phyloP scores from a whole-genome alignment of 768 basidiomycete species.

The Podaxis sp. region DNA sequence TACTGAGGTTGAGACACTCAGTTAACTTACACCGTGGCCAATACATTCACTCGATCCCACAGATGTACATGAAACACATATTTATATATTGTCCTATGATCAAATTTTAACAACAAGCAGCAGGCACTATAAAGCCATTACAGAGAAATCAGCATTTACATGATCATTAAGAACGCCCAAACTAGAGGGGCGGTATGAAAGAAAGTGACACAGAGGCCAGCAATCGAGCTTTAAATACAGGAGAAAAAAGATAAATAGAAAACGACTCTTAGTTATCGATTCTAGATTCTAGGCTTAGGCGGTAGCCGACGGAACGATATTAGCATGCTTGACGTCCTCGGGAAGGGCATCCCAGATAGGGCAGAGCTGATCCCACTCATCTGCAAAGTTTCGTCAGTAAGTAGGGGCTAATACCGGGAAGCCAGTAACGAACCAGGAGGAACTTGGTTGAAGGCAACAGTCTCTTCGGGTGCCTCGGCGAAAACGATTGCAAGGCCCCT shows the following conservation, averaged over 20 bases:
- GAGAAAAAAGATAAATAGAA: neutral
- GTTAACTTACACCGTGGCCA: too few relatives aligned
- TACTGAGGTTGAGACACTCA: too few relatives aligned
- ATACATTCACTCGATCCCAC: too few relatives aligned
- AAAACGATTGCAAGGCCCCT: neutral
- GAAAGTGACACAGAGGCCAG: neutral
- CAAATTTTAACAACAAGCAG: too few relatives aligned
- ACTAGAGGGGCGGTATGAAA: too few relatives aligned
- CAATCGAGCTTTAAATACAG: neutral
- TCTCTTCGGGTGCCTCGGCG: neutral
- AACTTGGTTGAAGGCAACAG: neutral
- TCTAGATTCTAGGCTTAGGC: neutral
- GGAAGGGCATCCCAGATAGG: constrained; percentile 24
- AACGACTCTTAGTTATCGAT: neutral
- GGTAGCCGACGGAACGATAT: neutral
- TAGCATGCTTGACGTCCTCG: neutral
- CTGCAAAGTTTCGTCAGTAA: constrained; percentile 15
- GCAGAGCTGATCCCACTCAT: constrained; percentile 35
- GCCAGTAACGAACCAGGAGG: neutral
- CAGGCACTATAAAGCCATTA: too few relatives aligned
- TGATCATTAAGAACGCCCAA: too few relatives aligned
- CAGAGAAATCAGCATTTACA: too few relatives aligned
- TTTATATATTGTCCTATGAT: too few relatives aligned
- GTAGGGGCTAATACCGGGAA: constrained; percentile 11
- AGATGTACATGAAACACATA: too few relatives aligned